Conservation (phyloP, 371 early-diverging fungal genomes). For the Parasitella parasitica region DNA sequence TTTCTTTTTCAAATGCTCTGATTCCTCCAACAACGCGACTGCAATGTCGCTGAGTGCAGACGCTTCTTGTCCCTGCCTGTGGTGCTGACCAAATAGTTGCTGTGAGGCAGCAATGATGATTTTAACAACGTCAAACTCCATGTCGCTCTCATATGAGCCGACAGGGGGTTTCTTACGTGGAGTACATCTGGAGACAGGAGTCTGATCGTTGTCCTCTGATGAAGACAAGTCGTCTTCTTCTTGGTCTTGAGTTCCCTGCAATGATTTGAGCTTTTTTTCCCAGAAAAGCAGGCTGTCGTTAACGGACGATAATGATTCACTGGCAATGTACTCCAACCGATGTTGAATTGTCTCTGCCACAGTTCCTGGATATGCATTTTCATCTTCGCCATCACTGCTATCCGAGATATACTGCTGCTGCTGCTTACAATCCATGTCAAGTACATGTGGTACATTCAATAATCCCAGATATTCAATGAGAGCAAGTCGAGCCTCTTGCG, state of each 20-base stretch:
- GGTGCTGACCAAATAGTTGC: background rate
- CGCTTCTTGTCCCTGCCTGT: background rate
- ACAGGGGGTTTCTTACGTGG: constrained; percentile 8
- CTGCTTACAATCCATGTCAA: background rate
- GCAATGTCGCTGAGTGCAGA: constrained; percentile 6
- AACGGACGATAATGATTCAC: background rate
- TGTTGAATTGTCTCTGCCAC: background rate
- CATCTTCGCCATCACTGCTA: background rate
- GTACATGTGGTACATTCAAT: constrained; percentile 30
- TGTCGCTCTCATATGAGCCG: constrained; percentile 22
- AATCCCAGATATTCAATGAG: constrained; percentile 58
- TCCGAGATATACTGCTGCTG: background rate
- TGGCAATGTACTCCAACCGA: background rate
- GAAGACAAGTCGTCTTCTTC: background rate
- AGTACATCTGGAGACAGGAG: background rate
- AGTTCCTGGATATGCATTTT: background rate
- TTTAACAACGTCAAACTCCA: constrained; percentile 19
- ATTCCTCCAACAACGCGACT: constrained; percentile 11
- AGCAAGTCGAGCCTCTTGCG: constrained; percentile 67
- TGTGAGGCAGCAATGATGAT: background rate
- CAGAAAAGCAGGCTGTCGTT: background rate
- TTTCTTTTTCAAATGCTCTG: constrained; percentile 11
- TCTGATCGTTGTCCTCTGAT: background rate
- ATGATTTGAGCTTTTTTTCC: background rate
- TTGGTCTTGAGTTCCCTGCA: background rate